These are phyloP conservation scores for Fusarium algeriense DNA, from an alignment of 2,329 filamentous ascomycete genomes.

Conservation along the genomic window DNA sequence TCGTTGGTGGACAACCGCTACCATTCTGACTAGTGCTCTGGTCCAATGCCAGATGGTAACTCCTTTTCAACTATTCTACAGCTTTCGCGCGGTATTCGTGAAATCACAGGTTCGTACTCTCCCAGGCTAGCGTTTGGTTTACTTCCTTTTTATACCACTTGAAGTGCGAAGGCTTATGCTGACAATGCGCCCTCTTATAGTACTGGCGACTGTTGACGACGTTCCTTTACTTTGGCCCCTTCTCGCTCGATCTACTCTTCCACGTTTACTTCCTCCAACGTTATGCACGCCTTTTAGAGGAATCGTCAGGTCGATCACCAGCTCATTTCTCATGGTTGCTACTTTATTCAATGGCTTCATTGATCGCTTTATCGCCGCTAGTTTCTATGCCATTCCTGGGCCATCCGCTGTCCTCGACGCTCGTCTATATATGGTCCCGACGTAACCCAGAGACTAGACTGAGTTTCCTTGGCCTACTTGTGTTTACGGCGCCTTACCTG, in stretches of 20 bases:
- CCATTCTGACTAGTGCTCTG: slow-evolving; percentile 85
- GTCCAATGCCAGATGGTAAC: slow-evolving; percentile 95
- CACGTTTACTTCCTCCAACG: slow-evolving; percentile 98
- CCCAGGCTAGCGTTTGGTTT: background rate
- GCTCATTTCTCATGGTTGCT: slow-evolving; percentile 97
- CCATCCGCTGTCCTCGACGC: slow-evolving; percentile 89
- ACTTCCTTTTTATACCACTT: background rate
- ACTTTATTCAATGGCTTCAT: slow-evolving; percentile 82
- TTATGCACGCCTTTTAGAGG: slow-evolving; percentile 94
- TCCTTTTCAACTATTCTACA: slow-evolving; percentile 97
- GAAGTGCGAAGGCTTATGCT: slow-evolving; percentile 16
- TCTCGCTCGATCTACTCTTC: slow-evolving; percentile 94
- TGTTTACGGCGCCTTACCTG: slow-evolving; percentile 93
- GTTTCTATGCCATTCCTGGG: slow-evolving; percentile 94
- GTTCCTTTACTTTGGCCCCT: slow-evolving; percentile 96
- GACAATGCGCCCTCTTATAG: slow-evolving; percentile 60
- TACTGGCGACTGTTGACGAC: slow-evolving; percentile 98
- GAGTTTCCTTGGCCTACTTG: slow-evolving; percentile 87
- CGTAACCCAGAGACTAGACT: slow-evolving; percentile 92
- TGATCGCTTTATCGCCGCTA: slow-evolving; percentile 85
- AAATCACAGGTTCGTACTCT: slow-evolving; percentile 82
- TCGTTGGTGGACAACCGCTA: slow-evolving; percentile 95
- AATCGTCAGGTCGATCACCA: slow-evolving; percentile 89
- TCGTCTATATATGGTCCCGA: slow-evolving; percentile 98
- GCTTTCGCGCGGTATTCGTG: slow-evolving; percentile 88